Evolutionary conservation across 2,329 filamentous ascomycete genomes (phyloP), one percentile per base, ranked within the genome.

Genomic region (Magnaporthales sp.): DNA sequence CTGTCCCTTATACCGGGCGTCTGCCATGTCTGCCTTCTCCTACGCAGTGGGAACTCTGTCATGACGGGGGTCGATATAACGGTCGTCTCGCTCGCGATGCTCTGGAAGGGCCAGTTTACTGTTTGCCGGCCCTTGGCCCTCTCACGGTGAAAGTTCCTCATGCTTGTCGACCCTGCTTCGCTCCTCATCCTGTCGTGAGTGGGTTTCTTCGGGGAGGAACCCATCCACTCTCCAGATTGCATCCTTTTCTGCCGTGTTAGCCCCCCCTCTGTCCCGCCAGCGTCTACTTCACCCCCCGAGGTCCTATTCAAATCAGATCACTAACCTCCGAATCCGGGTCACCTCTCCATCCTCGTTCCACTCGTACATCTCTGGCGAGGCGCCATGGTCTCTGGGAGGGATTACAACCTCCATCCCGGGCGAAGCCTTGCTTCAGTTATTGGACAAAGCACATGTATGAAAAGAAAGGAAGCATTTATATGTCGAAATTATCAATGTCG

Each of bases 31-130:
- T 70, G 69, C n/a, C 38, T 46, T 19, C 38, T 46, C n/a, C 70
- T 68, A 4, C 71, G 70, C 46, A 56, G 19, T 9, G 68, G 66
- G 9, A 70, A 30, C 11, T 65, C 61, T 4, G 66, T 15, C 31
- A 58, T 62, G 15, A 56, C 68, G 46, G 70, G 70, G 63, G 69
- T 70, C 32, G 71, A 67, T 56, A 71, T 67, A 24, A 70, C 69
- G 54, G 63, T 65, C 46, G 71, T 70, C 30, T 72, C 70, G 11
- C 72, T 74, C 3, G 68, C 70, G 64, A 73, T 70, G 70, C 74
- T 76, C 66, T 76, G 75, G 63, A 77, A 77, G 13, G 75, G 75
- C 76, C 76, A 78, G 51, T 76, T 73, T 4, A 75, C 71, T 8
- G 71, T 74, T 62, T 72, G 72, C n/a, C 72, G 51, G 29, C 51